Evolutionary conservation across 73 alveolate species (phyloP), one percentile per base, ranked within the genome.

Genomic region (Uronychia binucleata): DNA sequence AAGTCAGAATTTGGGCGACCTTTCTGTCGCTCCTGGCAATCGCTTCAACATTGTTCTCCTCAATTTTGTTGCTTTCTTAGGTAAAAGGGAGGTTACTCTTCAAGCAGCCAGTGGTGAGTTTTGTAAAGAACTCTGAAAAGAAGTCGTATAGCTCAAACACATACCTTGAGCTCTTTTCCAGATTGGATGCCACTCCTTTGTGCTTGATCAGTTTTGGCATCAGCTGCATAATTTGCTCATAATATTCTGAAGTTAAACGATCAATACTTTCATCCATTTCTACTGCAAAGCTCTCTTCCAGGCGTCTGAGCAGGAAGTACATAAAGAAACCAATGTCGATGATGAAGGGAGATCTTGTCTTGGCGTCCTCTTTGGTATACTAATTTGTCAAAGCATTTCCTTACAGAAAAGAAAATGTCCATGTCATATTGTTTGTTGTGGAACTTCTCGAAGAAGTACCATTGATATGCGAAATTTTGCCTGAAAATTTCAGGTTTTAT

Each of bases 401-500:
- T 46, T 46, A 46, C 67, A 11, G 67, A 46, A 46, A 79, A 79
- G 78, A 79, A 79, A 26, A 35, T 13, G 57, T 79, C 78, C 27
- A 57, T 19, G 13, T 31, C 13, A 58, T 28, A 79, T 57, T 34
- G 57, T 28, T 34, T 25, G 13, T 30, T 27, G 31, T 79, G 86
- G 28, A 25, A 46, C 58, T 57, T 26, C 31, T 34, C 13, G 27
- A 79, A 29, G 58, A 35, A 79, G 78, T 35, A 35, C 1, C 28
- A 26, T 33, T 27, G 30, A 35, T 79, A 79, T 0, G 86, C 86
- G 1, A 79, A 79, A 58, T 79, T 79, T 31, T 25, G 0, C 28
- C 86, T 79, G 30, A 79, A 79, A 31, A 57, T 57, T 14, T 79
- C 86, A 33, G 86, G 86, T 0, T 34, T 57, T 25, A 79, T 29